Percentiles rank a stretch among this genome's conserved stretches.
Evolutionary conservation across 2,329 filamentous ascomycete species (phyloP).

Genomic region (Raffaelea deltoideospora): DNA sequence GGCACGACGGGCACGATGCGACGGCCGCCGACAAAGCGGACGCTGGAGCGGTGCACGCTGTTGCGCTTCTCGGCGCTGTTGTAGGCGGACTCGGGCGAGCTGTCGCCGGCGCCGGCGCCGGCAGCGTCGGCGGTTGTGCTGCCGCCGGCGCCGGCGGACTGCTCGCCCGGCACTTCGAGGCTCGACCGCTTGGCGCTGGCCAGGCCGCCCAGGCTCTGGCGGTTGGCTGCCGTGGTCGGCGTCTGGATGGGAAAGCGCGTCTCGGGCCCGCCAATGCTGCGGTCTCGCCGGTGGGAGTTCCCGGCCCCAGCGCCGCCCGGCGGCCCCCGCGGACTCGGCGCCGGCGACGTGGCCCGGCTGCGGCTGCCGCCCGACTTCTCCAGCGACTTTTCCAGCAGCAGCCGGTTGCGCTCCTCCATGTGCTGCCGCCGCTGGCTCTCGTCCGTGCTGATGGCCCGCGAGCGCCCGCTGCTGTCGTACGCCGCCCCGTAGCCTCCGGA

Average conservation of each 20-base stretch:
- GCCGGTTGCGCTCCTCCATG: slow-evolving; percentile 84
- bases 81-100: slow-evolving; percentile 12
- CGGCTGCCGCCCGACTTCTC: slow-evolving; percentile 48
- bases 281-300: slow-evolving; percentile 56
- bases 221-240: slow-evolving; percentile 41
- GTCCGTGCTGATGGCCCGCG: slow-evolving; percentile 82
- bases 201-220: slow-evolving; percentile 33
- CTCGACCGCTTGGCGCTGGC: slow-evolving; percentile 46
- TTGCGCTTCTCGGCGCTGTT: slow-evolving; percentile 47
- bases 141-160: slow-evolving; percentile 18
- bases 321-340: slow-evolving; percentile 31
- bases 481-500: background rate
- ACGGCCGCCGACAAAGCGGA: slow-evolving; percentile 36
- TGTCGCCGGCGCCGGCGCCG: slow-evolving; percentile 7
- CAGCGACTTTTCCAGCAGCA: slow-evolving; percentile 57
- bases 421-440: slow-evolving; percentile 89
- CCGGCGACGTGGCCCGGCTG: slow-evolving; percentile 61
- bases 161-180: slow-evolving; percentile 60
- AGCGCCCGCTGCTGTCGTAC: slow-evolving; percentile 26
- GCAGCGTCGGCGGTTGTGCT: slow-evolving; percentile 16
- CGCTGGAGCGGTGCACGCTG: slow-evolving; percentile 40
- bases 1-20: slow-evolving; percentile 24
- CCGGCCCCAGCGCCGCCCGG: too few species aligned
- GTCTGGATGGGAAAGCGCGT: slow-evolving; percentile 77
- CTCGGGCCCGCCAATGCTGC: slow-evolving; percentile 56